Base-by-base conservation (phyloP, 2,329 filamentous ascomycete species). In the Periglandula ipomoeae region DNA sequence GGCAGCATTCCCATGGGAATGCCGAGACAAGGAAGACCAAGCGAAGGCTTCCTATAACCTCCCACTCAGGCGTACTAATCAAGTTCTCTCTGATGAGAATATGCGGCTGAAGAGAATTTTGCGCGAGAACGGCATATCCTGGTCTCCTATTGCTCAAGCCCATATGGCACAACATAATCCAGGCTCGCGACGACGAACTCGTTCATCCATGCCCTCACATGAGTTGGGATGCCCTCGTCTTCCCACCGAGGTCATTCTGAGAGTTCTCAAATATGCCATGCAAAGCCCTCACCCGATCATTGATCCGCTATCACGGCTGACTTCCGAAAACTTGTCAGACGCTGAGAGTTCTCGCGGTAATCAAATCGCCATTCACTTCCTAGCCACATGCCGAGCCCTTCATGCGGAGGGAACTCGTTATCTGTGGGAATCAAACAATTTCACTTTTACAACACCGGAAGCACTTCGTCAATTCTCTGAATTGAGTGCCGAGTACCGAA, bases 361-460 rank as follows among this genome's bases (percentile, higher is more conserved):
- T 49, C 69, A 75, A 53, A 68, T 79, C 47, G 72, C 75, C 48
- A 75, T 79, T 42, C 67, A 76, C 54, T 73, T 78, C 46, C 62
- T 81, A 3, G 67, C 69, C 4, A 75, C 75, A 3, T 78, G 72
- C 60, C 74, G 62, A 54, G 70, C 71, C 15, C 73, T 76, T 50
- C 56, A 71, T 32, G 54, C 61, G 3, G 77, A 81, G 55, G 77
- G 76, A 32, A 70, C 62, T 13, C 69, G 66, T 17, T 66, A 71
- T 44, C 53, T 81, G 10, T 78, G 77, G 73, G 62, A 66, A 22
- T 72, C 67, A 45, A 81, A 81, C 56, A 61, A 62, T 0, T 80
- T 80, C 53, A 61, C 70, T 22, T 81, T 81, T 61, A 81, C 77
- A 0, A 72, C 66, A n/a, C 70, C 70, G 23, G 65, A 71, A 34